A percentile compares a stretch with the other conserved stretches of the same genome.
These are phyloP conservation scores for Penicillium olsonii DNA, from an alignment of 2,329 filamentous ascomycete species.

Conservation along the genomic window DNA sequence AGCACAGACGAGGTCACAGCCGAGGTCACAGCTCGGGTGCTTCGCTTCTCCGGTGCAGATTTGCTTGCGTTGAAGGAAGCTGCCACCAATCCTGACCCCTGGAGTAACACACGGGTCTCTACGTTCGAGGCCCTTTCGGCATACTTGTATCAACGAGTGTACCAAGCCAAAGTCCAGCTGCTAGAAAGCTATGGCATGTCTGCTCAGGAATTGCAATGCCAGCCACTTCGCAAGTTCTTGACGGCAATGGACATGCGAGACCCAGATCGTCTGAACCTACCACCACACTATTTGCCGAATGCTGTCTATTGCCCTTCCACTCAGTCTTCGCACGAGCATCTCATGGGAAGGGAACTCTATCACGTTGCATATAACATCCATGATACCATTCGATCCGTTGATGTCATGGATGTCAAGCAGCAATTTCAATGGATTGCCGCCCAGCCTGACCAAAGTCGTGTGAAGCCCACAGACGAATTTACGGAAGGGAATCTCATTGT, in stretches of 20 bases:
- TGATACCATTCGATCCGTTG: background rate
- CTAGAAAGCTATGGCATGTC: background rate
- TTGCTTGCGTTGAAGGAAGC: background rate
- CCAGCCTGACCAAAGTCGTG: background rate
- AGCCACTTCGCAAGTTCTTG: background rate
- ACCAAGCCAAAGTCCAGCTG: background rate
- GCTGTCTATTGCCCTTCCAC: background rate
- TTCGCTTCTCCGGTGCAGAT: background rate
- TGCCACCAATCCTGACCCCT: background rate
- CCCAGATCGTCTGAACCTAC: background rate
- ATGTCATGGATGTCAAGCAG: background rate
- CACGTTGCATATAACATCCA: background rate
- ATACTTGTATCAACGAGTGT: background rate
- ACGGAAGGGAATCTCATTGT: background rate
- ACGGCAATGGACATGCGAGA: slow-evolving; percentile 3
- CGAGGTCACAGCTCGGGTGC: background rate
- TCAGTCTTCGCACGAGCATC: background rate
- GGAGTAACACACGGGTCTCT: background rate
- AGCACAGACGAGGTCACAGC: background rate
- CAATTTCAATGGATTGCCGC: slow-evolving; percentile 5
- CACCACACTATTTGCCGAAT: slow-evolving; percentile 1
- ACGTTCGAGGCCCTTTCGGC: slow-evolving; percentile 6
- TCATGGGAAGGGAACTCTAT: background rate
- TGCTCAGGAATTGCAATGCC: background rate
- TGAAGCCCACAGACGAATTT: background rate